Percentiles rank a stretch among this genome's conserved stretches.
phyloP scores from a whole-genome alignment of 208 protist genomes.

The Crithidia expoeki region DNA sequence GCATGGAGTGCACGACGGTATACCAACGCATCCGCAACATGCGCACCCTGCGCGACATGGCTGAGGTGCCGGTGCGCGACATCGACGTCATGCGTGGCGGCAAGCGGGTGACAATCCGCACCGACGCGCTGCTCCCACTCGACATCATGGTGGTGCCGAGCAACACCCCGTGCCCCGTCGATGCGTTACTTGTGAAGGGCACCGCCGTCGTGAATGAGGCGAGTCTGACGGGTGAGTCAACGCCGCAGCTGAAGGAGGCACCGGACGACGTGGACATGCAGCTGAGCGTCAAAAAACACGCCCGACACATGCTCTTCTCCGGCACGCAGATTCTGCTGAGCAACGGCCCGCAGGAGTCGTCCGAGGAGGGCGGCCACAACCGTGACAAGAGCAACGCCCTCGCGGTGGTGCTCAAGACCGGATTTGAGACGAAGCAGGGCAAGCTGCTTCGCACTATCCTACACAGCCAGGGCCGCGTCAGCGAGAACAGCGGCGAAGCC shows the following conservation, averaged over 20 bases:
- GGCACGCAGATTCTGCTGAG: slow-evolving; percentile 95
- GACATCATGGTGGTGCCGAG: slow-evolving; percentile 94
- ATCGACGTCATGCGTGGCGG: slow-evolving; percentile 79
- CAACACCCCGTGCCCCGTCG: slow-evolving; percentile 90
- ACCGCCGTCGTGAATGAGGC: slow-evolving; percentile 98
- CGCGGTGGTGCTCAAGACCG: slow-evolving; percentile 98
- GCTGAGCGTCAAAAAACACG: slow-evolving; percentile 90
- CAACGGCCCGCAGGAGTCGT: slow-evolving; percentile 62
- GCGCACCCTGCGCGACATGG: slow-evolving; percentile 92
- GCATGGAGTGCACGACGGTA: slow-evolving; percentile 97
- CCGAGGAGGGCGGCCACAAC: slow-evolving; percentile 28
- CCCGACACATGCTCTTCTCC: slow-evolving; percentile 92
- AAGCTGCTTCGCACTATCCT: slow-evolving; percentile 95
- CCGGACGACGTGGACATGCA: slow-evolving; percentile 65
- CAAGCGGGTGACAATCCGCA: slow-evolving; percentile 54
- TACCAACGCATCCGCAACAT: slow-evolving; percentile 94
- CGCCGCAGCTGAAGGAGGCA: slow-evolving; percentile 97
- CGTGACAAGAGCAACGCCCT: slow-evolving; percentile 60
- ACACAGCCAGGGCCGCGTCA: slow-evolving; percentile 94
- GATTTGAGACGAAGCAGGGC: slow-evolving; percentile 98
- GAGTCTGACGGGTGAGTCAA: slow-evolving; percentile 99
- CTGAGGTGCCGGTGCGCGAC: slow-evolving; percentile 82
- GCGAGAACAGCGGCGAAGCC: slow-evolving; percentile 95
- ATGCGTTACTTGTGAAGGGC: slow-evolving; percentile 95
- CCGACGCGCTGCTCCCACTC: slow-evolving; percentile 91